A percentile compares a stretch with the other conserved stretches of the same genome.
Conservation (phyloP, 306 rosid genomes). For the Quercus mongolica region DNA sequence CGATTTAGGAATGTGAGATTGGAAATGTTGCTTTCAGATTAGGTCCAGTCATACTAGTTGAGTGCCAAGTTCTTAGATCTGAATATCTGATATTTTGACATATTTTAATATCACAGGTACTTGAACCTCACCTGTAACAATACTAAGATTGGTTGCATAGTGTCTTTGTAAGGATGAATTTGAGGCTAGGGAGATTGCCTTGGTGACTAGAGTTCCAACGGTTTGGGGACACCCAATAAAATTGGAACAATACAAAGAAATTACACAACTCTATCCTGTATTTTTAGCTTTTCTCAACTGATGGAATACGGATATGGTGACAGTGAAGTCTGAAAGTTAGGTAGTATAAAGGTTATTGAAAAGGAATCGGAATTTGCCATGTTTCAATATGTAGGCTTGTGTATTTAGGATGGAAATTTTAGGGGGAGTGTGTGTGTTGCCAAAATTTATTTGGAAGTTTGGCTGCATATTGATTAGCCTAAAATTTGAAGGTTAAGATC, state of each 20-base stretch:
- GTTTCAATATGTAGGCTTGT: no score
- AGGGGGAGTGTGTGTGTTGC: no score
- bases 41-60: not conserved
- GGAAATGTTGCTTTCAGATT: not conserved
- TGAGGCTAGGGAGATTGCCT: not conserved
- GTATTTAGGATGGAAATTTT: no score
- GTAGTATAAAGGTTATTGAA: no score
- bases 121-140: not conserved
- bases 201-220: not conserved
- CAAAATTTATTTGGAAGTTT: no score
- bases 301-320: no score
- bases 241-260: not conserved
- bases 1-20: not conserved
- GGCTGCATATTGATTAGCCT: no score
- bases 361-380: no score
- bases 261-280: no score
- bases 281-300: no score
- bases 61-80: not conserved
- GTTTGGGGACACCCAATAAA: not conserved
- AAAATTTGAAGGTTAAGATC: no score
- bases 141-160: not conserved
- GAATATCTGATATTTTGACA: not conserved
- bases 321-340: no score
- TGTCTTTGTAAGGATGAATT: not conserved
- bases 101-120: not conserved